phyloP scores from a whole-genome alignment of 2,329 filamentous ascomycete species.

The Penicillium sp. region DNA sequence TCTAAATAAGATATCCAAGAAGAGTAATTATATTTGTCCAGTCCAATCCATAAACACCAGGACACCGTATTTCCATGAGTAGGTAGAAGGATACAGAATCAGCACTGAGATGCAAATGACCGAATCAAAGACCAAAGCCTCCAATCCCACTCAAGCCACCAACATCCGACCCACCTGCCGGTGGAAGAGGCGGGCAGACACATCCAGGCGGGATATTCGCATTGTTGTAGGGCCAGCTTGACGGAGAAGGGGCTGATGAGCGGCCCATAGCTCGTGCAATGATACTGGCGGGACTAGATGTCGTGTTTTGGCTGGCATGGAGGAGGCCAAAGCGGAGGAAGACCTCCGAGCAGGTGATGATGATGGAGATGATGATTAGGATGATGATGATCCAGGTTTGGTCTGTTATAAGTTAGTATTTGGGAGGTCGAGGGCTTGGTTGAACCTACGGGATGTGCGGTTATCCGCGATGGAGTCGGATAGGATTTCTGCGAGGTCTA shows the following conservation, averaged over 20 bases:
- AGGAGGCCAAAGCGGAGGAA: slow-evolving; percentile 77
- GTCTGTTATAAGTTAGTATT: slow-evolving; percentile 30
- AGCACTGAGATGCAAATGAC: not conserved
- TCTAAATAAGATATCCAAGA: too few relatives aligned
- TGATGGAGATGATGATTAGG: slow-evolving; percentile 82
- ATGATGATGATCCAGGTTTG: slow-evolving; percentile 99
- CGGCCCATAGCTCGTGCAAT: slow-evolving; percentile 20
- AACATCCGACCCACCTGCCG: slow-evolving; percentile 4
- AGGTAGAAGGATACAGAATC: not conserved
- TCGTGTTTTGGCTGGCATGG: slow-evolving; percentile 26
- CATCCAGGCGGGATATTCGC: slow-evolving; percentile 18
- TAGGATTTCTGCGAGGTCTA: slow-evolving; percentile 91
- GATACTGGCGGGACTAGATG: slow-evolving; percentile 10
- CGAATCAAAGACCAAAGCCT: slow-evolving; percentile 3
- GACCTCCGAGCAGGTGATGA: slow-evolving; percentile 87
- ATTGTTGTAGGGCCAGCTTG: slow-evolving; percentile 12
- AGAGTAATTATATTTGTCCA: not conserved
- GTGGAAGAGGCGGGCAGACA: slow-evolving; percentile 18
- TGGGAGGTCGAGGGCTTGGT: not conserved
- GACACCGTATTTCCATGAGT: not conserved
- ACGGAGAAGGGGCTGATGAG: slow-evolving; percentile 12
- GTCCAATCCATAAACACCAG: not conserved
- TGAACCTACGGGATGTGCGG: slow-evolving; percentile 70
- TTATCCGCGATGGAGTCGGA: slow-evolving; percentile 87
- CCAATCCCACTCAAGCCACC: slow-evolving; percentile 8